phyloP scores from a whole-genome alignment of 2,329 filamentous ascomycete genomes.

The Ophiostoma sp. region DNA sequence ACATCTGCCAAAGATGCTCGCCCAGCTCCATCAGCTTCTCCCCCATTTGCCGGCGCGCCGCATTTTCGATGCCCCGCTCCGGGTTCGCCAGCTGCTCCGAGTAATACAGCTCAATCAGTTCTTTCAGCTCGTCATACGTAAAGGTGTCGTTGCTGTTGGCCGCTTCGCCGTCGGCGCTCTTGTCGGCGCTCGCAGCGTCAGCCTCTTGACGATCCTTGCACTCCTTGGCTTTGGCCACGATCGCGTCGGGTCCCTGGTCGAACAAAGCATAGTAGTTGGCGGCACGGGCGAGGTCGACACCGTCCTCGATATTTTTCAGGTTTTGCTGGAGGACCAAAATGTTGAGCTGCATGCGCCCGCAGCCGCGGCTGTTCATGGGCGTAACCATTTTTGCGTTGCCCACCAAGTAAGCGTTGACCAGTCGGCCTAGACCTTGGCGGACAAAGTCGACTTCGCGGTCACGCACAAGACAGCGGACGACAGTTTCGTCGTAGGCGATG shows the following conservation, averaged over 20 bases:
- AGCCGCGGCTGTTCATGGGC: slow-evolving; percentile 82
- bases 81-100: slow-evolving; percentile 66
- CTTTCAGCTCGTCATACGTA: slow-evolving; percentile 66
- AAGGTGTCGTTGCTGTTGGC: slow-evolving; percentile 46
- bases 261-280: slow-evolving; percentile 71
- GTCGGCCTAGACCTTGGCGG: slow-evolving; percentile 69
- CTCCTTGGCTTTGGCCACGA: slow-evolving; percentile 62
- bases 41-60: slow-evolving; percentile 68
- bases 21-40: slow-evolving; percentile 70
- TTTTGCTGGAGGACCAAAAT: slow-evolving; percentile 95
- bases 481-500: slow-evolving; percentile 82
- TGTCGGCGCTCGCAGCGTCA: slow-evolving; percentile 34
- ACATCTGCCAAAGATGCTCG: slow-evolving; percentile 70
- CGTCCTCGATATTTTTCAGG: slow-evolving; percentile 84
- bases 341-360: slow-evolving; percentile 87
- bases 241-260: slow-evolving; percentile 62
- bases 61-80: slow-evolving; percentile 65
- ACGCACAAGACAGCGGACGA: slow-evolving; percentile 67
- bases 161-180: slow-evolving; percentile 28
- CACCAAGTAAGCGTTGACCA: slow-evolving; percentile 80
- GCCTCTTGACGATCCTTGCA: slow-evolving; percentile 42
- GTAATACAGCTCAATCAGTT: slow-evolving; percentile 65
- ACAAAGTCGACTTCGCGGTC: slow-evolving; percentile 72
- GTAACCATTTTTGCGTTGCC: slow-evolving; percentile 68
- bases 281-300: slow-evolving; percentile 63